Percentiles rank a stretch among this genome's conserved stretches.
Conservation (phyloP, 2,329 filamentous ascomycete genomes). For the Aspergillus hiratsukae region DNA sequence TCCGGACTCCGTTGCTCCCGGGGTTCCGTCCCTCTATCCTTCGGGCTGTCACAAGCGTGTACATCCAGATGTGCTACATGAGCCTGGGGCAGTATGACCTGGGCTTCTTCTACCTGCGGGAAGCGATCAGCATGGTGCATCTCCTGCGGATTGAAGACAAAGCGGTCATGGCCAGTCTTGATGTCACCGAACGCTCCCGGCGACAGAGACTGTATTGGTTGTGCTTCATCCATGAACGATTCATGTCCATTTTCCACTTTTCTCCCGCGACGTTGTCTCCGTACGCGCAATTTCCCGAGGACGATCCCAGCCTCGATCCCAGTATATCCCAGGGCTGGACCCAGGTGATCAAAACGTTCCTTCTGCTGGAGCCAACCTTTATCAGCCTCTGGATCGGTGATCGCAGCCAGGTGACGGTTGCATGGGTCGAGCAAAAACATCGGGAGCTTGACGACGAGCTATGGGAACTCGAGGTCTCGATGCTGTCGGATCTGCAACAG, state of each 20-base stretch:
- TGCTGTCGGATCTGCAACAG: conserved; percentile 42
- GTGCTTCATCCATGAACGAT: conserved; percentile 54
- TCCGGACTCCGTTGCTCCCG: conserved; percentile 34
- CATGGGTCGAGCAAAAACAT: conserved; percentile 46
- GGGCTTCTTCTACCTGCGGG: conserved; percentile 49
- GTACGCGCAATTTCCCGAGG: conserved; percentile 36
- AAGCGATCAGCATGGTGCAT: conserved; percentile 46
- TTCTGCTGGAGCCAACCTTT: conserved; percentile 43
- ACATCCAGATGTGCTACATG: conserved; percentile 52
- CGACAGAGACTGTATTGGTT: conserved; percentile 54
- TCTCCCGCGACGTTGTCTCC: conserved; percentile 41
- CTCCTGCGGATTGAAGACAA: conserved; percentile 42
- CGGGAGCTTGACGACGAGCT: conserved; percentile 39
- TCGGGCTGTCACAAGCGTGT: conserved; percentile 49
- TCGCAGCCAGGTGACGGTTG: conserved; percentile 33
- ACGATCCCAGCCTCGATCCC: conserved; percentile 36
- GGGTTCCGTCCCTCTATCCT: conserved; percentile 43
- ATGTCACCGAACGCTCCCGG: conserved; percentile 36
- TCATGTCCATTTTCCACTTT: conserved; percentile 50
- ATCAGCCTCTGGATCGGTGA: conserved; percentile 43
- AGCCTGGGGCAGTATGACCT: conserved; percentile 46
- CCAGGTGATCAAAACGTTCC: conserved; percentile 44
- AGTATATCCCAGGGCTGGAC: conserved; percentile 42
- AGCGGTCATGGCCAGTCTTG: conserved; percentile 28
- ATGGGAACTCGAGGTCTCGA: conserved; percentile 36